Conservation (phyloP, 768 basidiomycete species). For the Coprinellus aureogranulatus region DNA sequence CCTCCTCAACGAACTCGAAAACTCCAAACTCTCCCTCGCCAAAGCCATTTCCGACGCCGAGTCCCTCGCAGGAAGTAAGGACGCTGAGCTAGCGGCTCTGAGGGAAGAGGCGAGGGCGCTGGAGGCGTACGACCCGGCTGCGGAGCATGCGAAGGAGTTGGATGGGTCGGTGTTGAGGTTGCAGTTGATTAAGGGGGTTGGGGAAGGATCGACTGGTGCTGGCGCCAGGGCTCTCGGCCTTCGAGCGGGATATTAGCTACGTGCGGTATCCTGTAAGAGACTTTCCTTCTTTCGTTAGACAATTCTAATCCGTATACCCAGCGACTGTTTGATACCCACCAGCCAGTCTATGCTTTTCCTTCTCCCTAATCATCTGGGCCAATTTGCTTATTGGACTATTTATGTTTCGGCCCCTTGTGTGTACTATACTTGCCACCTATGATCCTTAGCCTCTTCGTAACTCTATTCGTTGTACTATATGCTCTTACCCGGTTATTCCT, state of each 20-base stretch:
- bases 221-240: constrained; percentile 83
- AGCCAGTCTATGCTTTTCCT: background rate
- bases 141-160: constrained; percentile 67
- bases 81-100: constrained; percentile 65
- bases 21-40: constrained; percentile 57
- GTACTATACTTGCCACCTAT: too few relatives aligned
- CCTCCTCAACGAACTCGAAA: constrained; percentile 64
- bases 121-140: constrained; percentile 70
- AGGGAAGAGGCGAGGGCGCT: constrained; percentile 61
- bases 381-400: background rate
- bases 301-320: constrained; percentile 17
- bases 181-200: constrained; percentile 66
- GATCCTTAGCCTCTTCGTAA: too few relatives aligned
- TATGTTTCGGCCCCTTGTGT: background rate
- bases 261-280: constrained; percentile 1
- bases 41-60: constrained; percentile 78
- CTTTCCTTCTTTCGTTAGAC: background rate
- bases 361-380: background rate
- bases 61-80: constrained; percentile 59
- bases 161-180: constrained; percentile 73
- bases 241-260: constrained; percentile 16
- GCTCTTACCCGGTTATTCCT: too few relatives aligned
- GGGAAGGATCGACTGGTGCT: constrained; percentile 71
- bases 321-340: constrained; percentile 14
- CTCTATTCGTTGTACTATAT: too few relatives aligned